Percentiles rank a stretch among this genome's conserved stretches.
Evolutionary conservation across 306 rosid genomes (phyloP).

Genomic region (Alnus rubra): DNA sequence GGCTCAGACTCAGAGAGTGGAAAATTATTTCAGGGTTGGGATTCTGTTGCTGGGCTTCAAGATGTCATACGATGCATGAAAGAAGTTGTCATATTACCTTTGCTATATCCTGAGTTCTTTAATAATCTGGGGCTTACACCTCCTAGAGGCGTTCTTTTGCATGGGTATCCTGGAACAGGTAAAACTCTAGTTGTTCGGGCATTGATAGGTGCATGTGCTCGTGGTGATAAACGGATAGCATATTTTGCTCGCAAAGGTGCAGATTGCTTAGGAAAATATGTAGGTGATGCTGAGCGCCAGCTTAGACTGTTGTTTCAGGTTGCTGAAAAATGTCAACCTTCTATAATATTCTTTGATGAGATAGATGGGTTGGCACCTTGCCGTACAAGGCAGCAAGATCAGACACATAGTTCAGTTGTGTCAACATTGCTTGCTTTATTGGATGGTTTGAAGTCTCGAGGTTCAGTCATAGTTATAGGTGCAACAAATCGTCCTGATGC

Average conservation of each 20-base stretch:
- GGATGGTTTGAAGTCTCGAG: slow-evolving; percentile 97
- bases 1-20: slow-evolving; percentile 67
- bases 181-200: slow-evolving; percentile 95
- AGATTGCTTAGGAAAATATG: slow-evolving; percentile 97
- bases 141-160: slow-evolving; percentile 96
- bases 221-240: slow-evolving; percentile 86
- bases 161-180: slow-evolving; percentile 99
- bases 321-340: slow-evolving; percentile 97
- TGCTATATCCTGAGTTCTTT: slow-evolving; percentile 88
- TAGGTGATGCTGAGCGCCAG: slow-evolving; percentile 98
- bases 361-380: slow-evolving; percentile 96
- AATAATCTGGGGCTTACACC: slow-evolving; percentile 86
- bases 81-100: slow-evolving; percentile 94
- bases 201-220: slow-evolving; percentile 94
- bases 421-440: slow-evolving; percentile 94
- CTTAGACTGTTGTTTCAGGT: slow-evolving; percentile 95
- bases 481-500: slow-evolving; percentile 99
- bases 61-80: slow-evolving; percentile 95
- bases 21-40: slow-evolving; percentile 88
- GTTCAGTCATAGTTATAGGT: slow-evolving; percentile 95
- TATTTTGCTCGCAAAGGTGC: slow-evolving; percentile 99
- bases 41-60: slow-evolving; percentile 98
- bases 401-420: slow-evolving; percentile 97
- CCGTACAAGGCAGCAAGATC: slow-evolving; percentile 94
- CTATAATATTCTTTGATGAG: slow-evolving; percentile 96